Conservation (phyloP, 73 alveolate species). For the Paramecium pentaurelia region DNA sequence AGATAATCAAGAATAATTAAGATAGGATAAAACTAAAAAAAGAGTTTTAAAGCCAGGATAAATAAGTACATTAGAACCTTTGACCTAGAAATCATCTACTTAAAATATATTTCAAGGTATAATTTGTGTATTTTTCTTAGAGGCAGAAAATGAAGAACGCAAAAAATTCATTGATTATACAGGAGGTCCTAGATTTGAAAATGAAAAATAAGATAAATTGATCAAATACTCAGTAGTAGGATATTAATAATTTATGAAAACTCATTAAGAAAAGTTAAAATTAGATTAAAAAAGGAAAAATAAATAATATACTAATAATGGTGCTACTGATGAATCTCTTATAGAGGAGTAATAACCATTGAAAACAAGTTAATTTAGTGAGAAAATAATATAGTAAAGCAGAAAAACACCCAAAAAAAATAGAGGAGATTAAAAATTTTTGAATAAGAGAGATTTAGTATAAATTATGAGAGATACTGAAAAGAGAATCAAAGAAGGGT, state of each 20-base stretch:
- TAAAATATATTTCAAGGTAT: constrained; percentile 5
- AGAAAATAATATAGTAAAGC: neutral
- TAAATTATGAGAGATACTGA: neutral
- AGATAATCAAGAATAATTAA: neutral
- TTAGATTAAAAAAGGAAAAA: neutral
- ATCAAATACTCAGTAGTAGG: constrained; percentile 17
- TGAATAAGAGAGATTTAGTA: neutral
- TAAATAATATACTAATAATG: neutral
- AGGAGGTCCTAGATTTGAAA: constrained; percentile 38
- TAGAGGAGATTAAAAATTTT: constrained; percentile 23
- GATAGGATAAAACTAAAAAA: neutral
- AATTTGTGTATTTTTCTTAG: neutral
- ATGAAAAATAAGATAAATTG: neutral
- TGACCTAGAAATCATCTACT: neutral
- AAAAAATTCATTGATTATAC: constrained; percentile 4
- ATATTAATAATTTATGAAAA: neutral
- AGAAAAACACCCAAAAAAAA: constrained; percentile 41
- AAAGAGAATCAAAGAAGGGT: neutral
- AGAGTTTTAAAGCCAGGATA: neutral
- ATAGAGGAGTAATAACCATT: neutral
- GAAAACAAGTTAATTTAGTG: neutral
- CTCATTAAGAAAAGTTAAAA: neutral
- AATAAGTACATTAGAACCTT: neutral
- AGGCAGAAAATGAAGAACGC: neutral
- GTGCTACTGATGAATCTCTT: neutral